phyloP scores from a whole-genome alignment of 139 green algal species.

The Chlorella sp. region DNA sequence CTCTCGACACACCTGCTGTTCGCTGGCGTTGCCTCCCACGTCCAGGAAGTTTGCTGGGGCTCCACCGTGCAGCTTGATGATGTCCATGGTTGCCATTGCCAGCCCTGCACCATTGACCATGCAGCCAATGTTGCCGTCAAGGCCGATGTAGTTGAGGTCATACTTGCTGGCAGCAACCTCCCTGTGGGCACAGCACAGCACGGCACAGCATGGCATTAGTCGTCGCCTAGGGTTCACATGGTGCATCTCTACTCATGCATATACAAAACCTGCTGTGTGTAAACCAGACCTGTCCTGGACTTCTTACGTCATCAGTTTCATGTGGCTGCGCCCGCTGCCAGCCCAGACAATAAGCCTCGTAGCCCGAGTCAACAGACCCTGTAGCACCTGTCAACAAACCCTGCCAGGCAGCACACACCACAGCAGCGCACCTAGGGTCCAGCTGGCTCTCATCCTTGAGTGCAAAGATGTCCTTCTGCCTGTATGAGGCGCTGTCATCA shows the following conservation, averaged over 20 bases:
- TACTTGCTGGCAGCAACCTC: slow-evolving; percentile 83
- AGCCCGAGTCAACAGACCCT: too few relatives aligned
- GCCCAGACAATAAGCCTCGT: too few relatives aligned
- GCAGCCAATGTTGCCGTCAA: slow-evolving; percentile 93
- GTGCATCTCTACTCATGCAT: too few relatives aligned
- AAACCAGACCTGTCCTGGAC: too few relatives aligned
- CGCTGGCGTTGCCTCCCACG: slow-evolving; percentile 88
- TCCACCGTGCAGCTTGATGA: slow-evolving; percentile 95
- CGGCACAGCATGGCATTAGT: too few relatives aligned
- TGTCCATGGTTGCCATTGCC: slow-evolving; percentile 99
- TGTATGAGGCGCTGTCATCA: slow-evolving; percentile 95
- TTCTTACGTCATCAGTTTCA: too few relatives aligned
- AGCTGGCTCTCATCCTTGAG: slow-evolving; percentile 84
- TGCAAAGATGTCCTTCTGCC: slow-evolving; percentile 92
- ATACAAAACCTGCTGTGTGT: too few relatives aligned
- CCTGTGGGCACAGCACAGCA: slow-evolving; percentile 44
- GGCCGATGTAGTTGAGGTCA: slow-evolving; percentile 99
- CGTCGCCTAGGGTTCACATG: too few relatives aligned
- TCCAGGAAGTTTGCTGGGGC: slow-evolving; percentile 97
- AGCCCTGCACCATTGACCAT: slow-evolving; percentile 98
- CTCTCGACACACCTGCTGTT: slow-evolving; percentile 90
- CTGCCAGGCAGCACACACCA: too few relatives aligned
- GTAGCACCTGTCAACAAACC: too few relatives aligned
- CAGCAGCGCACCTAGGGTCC: too few relatives aligned
- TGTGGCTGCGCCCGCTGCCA: too few relatives aligned